Evolutionary conservation across 371 early-diverging fungal genomes (phyloP), one percentile per base, ranked within the genome.

Genomic region (Zychaea mexicana): DNA sequence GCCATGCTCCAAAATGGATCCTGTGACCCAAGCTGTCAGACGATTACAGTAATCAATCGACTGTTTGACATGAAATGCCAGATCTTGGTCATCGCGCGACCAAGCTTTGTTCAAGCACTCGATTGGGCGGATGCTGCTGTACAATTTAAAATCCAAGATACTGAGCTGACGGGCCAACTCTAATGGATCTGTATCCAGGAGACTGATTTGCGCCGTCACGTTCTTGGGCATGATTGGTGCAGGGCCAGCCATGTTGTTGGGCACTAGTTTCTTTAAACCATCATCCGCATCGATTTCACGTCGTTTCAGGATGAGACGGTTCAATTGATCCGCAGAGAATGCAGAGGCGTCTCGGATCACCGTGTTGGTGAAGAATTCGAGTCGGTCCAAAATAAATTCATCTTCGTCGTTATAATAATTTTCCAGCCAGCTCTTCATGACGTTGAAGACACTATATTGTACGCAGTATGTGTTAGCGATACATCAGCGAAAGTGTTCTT

Each of bases 151-250:
- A 68, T 96, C 94, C 67, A 94, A 85, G 42, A 97, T 78, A 6
- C 96, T 96, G 45, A 98, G 69, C 69, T 98, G 98, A 31, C 98
- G 83, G 0, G 97, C 96, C 54, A 97, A 69, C 73, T 98, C 98
- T 19, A 94, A 68, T 3, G 98, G 94, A 68, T 96, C 94, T 22
- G 94, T 74, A 38, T 97, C 97, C 54, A 87, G 54, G 30, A 97
- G 79, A 59, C 85, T 85, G 12, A 49, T 19, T 60, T 92, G 67
- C 38, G 78, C 74, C 26, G 83, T 81, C 52, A 90, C 70, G 53
- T 82, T 84, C 46, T 85, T 85, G 2, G 93, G 93, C 56, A 87
- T 69, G 27, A 93, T 89, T 2, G 93, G 87, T 28, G 78, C 70
- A 15, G 92, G 90, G 7, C 90, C 88, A 2, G 83, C 67, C 28